phyloP scores from a whole-genome alignment of 2,329 filamentous ascomycete genomes.

The Zymoseptoria pseudotritici region DNA sequence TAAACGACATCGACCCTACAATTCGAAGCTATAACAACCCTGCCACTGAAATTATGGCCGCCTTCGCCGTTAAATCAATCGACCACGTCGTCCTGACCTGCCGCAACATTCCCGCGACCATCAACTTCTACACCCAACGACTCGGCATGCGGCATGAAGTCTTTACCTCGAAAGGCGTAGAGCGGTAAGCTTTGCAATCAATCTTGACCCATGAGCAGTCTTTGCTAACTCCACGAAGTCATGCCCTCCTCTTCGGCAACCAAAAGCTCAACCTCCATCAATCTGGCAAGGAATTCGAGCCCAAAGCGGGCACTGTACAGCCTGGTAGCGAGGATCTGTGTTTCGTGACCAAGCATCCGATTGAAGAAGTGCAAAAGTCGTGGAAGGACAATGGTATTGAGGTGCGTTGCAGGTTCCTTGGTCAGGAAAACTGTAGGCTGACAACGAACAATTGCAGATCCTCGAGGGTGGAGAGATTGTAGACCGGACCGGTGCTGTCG shows the following conservation, averaged over 20 bases:
- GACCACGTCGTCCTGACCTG: constrained; percentile 58
- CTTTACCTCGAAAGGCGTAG: constrained; percentile 37
- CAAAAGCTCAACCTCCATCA: constrained; percentile 57
- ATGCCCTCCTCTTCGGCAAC: constrained; percentile 49
- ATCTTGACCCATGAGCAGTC: constrained; percentile 23
- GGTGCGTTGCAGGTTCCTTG: constrained; percentile 25
- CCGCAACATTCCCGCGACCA: constrained; percentile 42
- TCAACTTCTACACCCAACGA: constrained; percentile 48
- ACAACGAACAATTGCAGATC: constrained; percentile 14
- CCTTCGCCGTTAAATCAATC: constrained; percentile 36
- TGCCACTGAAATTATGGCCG: constrained; percentile 11
- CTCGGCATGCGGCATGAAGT: constrained; percentile 52
- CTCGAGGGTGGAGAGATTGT: constrained; percentile 47
- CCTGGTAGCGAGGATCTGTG: constrained; percentile 55
- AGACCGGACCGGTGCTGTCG: constrained; percentile 48
- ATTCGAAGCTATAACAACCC: background rate
- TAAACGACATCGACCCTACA: background rate
- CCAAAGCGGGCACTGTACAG: constrained; percentile 48
- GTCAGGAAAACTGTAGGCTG: constrained; percentile 6
- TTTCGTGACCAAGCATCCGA: constrained; percentile 48
- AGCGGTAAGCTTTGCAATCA: constrained; percentile 13
- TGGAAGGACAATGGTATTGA: constrained; percentile 41
- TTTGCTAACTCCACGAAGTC: constrained; percentile 29
- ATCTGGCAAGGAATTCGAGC: constrained; percentile 51
- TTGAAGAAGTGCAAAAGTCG: constrained; percentile 40